Base-by-base conservation (phyloP, 2,329 filamentous ascomycete species). In the Ascosphaera acerosa region DNA sequence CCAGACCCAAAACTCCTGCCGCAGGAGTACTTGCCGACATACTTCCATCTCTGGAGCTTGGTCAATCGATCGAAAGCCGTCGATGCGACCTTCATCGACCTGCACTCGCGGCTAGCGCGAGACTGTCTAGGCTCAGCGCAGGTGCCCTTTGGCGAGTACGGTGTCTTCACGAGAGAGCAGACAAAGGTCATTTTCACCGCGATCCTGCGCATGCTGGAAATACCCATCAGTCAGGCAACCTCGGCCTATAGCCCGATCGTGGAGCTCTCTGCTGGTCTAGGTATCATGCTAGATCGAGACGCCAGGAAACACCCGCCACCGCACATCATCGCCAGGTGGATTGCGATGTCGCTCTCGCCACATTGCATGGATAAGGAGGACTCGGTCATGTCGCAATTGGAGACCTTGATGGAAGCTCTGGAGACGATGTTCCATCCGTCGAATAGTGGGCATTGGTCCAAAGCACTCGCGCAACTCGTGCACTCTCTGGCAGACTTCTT, bases 401-500 rank as follows among this genome's bases (percentile, higher is more conserved):
- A 97, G 49, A 84, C 78, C 1, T 60, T 97, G 32, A 76, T 97
- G 41, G 76, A 94, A 49, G 87, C 82, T 2, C 75, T 94, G 29
- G 87, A 97, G 50, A 97, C 87, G 1, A 97, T 97, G 52, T 97
- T 92, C 59, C 87, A 97, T 44, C 87, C 87, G 2, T 97, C 87
- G 2, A 97, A 97, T 49, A 77, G 84, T 32, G 87, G 87, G 10
- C 59, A 59, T 10, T 97, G 87, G 87, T 90, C 84, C 2, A 80
- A 70, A 43, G 76, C 84, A 39, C 58, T 97, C 27, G 75, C 81
- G 3, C 84, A 94, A 50, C 61, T 97, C 33, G 77, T 87, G 4
- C 82, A 82, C 48, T 91, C 90, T 50, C 61, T 97, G 4, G 74
- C 82, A 2, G 87, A 97, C 48, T 82, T 90, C 43, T 97, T 97